Evolutionary conservation across 176 grass and related monocot species (phyloP).

Genomic region (Bothriochloa decipiens): DNA sequence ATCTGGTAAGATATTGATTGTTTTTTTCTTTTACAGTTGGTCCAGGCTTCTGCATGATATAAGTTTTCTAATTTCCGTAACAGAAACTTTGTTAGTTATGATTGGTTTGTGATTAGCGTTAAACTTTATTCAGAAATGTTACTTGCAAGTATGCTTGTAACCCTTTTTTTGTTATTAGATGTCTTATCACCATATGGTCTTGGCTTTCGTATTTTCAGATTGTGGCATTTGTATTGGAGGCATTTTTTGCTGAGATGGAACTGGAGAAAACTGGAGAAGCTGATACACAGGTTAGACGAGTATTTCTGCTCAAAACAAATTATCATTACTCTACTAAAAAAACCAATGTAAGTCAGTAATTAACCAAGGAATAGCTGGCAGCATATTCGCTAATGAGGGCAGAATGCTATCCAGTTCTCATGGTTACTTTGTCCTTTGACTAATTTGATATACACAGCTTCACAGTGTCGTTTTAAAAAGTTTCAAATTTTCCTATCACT

Average conservation of each 20-base stretch:
- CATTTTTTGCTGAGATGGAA: conserved; percentile 99
- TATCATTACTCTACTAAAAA: background rate
- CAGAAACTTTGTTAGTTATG: background rate
- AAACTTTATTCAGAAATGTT: conserved; percentile 4
- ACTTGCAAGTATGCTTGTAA: conserved; percentile 5
- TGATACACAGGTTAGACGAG: conserved; percentile 51
- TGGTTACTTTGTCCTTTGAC: background rate
- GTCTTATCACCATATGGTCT: conserved; percentile 31
- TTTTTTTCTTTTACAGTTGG: background rate
- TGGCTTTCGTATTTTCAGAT: conserved; percentile 59
- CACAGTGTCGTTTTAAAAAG: conserved; percentile 10
- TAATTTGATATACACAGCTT: conserved; percentile 16
- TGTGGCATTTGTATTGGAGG: conserved; percentile 95
- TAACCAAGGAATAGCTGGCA: conserved; percentile 7
- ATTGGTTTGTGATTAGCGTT: conserved; percentile 3
- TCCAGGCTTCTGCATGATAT: conserved; percentile 5
- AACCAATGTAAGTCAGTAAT: background rate
- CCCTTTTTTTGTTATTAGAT: conserved; percentile 38
- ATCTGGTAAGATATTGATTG: conserved; percentile 72
- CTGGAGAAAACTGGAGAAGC: conserved; percentile 67
- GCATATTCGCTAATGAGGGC: background rate
- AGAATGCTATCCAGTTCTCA: background rate
- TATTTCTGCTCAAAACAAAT: conserved; percentile 17
- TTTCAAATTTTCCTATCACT: background rate
- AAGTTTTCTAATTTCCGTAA: conserved; percentile 1